Evolutionary conservation across 2,329 filamentous ascomycete species (phyloP), one percentile per base, ranked within the genome.

Genomic region (Sarocladium kiliense): DNA sequence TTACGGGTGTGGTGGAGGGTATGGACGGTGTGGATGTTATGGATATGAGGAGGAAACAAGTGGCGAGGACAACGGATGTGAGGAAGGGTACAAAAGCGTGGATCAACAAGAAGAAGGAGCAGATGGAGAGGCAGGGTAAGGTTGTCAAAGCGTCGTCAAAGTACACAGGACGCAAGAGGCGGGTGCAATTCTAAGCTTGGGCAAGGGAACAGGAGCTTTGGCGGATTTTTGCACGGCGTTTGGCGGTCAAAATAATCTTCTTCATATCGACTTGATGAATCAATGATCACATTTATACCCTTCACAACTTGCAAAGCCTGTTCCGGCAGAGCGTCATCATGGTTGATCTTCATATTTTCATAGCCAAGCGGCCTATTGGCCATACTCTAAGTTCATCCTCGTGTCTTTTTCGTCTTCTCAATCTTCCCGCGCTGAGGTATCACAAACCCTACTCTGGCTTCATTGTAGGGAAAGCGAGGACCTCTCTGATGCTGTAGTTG

Each of bases 381-480:
- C 26, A 19, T 37, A 16, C 19, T 27, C 19, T 27, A 36, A 51
- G 27, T 36, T 32, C 14, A 30, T 32, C 7, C 11, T 49, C 10
- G 14, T 9, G 14, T 6, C 7, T n/a, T n/a, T n/a, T 45, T 45
- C 18, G 9, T 19, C 9, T 45, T 16, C 41, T 19, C 73, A 58
- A 71, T 64, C 68, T 77, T 77, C 68, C 79, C 79, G 19, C 14
- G 4, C 7, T n/a, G 47, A 7, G 2, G 5, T 36, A 68, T 77
- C 76, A 61, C 72, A 3, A 25, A 6, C 6, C 71, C 58, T 79
- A 75, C 66, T 93, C 88, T 53, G 93, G 89, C 84, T 96, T 96
- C 90, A 99, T 96, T 76, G 97, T 93, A 11, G 94, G 94, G 84
- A 99, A 99, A 9, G 93, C 86, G 59, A 97, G 76, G 2, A 97